A percentile compares a stretch with the other conserved stretches of the same genome.
Conservation (phyloP, 2,329 filamentous ascomycete genomes). For the Aspergillus tanneri region DNA sequence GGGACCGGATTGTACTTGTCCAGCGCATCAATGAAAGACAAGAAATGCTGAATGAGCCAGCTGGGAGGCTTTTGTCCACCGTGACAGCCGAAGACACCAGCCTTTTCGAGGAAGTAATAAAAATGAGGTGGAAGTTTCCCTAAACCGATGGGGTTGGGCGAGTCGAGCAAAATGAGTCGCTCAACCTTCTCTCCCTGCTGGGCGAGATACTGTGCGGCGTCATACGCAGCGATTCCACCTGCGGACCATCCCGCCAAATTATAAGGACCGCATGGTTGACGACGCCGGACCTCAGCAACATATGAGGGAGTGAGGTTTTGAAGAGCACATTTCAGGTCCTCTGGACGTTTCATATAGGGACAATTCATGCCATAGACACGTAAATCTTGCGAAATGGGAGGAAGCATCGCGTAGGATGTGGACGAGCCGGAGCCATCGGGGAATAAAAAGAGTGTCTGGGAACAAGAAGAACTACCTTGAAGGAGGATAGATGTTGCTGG, state of each 20-base stretch:
- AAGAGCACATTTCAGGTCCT: no score
- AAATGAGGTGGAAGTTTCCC: conserved; percentile 61
- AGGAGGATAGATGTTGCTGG: no score
- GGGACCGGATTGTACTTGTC: background rate
- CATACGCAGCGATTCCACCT: conserved; percentile 69
- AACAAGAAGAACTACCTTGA: background rate
- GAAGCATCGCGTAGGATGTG: background rate
- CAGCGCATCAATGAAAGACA: background rate
- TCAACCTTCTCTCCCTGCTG: conserved; percentile 57
- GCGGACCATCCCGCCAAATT: conserved; percentile 72
- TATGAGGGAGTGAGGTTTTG: conserved; percentile 20
- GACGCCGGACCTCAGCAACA: conserved; percentile 42
- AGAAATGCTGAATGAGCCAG: conserved; percentile 53
- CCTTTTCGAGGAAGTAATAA: conserved; percentile 49
- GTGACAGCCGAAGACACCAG: conserved; percentile 51
- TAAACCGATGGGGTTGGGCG: conserved; percentile 64
- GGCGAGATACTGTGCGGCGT: conserved; percentile 62
- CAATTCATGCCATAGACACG: background rate
- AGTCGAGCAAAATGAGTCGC: conserved; percentile 63
- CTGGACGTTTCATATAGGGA: background rate
- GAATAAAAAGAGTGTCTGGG: background rate
- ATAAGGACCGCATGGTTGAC: conserved; percentile 57
- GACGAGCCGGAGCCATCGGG: background rate
- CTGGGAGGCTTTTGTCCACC: conserved; percentile 44
- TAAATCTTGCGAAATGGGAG: background rate